Percentiles rank a stretch among this genome's conserved stretches.
phyloP scores from a whole-genome alignment of 805 yeast genomes.

The Metschnikowia rubicola region DNA sequence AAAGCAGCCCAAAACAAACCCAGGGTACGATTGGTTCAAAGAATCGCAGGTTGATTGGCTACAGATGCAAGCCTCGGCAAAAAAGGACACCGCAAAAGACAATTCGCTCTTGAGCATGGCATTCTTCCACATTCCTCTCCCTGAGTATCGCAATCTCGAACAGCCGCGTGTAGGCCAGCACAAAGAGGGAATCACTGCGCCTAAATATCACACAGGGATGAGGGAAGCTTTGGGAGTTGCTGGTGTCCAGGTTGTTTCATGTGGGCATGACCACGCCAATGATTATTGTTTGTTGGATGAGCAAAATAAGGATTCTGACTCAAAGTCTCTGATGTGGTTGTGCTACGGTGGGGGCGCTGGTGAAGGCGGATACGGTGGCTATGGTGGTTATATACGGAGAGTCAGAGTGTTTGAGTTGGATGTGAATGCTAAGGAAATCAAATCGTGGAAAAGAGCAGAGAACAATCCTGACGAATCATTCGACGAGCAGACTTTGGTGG shows the following conservation, averaged over 20 bases:
- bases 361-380: conserved; percentile 95
- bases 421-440: conserved; percentile 41
- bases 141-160: conserved; percentile 63
- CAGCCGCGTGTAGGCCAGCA: conserved; percentile 55
- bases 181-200: conserved; percentile 78
- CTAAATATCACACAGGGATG: conserved; percentile 66
- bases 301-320: conserved; percentile 20
- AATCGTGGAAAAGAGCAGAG: conserved; percentile 73
- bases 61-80: conserved; percentile 23
- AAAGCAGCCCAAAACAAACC: conserved; percentile 56
- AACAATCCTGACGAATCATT: conserved; percentile 44
- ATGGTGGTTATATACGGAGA: conserved; percentile 82
- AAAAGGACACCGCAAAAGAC: conserved; percentile 22
- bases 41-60: conserved; percentile 63
- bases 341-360: conserved; percentile 95
- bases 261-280: conserved; percentile 95
- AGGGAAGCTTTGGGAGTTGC: conserved; percentile 54
- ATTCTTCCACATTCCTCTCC: conserved; percentile 90
- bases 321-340: conserved; percentile 57
- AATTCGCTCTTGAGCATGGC: conserved; percentile 67
- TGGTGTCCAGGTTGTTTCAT: conserved; percentile 72
- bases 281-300: conserved; percentile 76
- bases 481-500: conserved; percentile 50
- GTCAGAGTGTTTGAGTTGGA: conserved; percentile 70
- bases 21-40: conserved; percentile 86